A percentile compares a stretch with the other conserved stretches of the same genome.
Conservation (phyloP, 345 rosid genomes). For the Psidium guajava region DNA sequence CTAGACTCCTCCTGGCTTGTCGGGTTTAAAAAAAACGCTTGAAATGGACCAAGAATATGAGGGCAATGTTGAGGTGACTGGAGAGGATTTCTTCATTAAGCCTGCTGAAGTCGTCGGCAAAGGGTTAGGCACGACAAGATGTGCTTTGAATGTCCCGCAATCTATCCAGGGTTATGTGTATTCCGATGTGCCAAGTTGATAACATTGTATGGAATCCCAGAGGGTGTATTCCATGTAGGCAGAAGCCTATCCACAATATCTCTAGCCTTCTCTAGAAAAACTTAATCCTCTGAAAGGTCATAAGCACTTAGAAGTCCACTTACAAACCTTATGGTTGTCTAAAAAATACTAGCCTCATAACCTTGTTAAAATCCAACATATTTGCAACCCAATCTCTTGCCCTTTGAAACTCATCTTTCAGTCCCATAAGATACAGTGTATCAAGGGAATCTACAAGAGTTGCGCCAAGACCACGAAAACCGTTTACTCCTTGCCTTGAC, state of each 20-base stretch:
- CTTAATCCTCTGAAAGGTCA: slow-evolving; percentile 83
- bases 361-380: slow-evolving; percentile 85
- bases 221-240: slow-evolving; percentile 82
- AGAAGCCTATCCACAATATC: slow-evolving; percentile 92
- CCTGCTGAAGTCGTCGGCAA: no score
- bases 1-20: no score
- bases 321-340: slow-evolving; percentile 99
- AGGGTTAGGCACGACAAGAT: no score
- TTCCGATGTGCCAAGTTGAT: slow-evolving; percentile 72
- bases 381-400: slow-evolving; percentile 97
- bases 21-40: no score
- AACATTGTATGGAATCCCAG: slow-evolving; percentile 83
- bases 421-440: slow-evolving; percentile 88
- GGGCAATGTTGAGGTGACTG: no score
- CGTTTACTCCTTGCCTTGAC: slow-evolving; percentile 69
- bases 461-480: slow-evolving; percentile 99
- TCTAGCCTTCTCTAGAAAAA: slow-evolving; percentile 91
- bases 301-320: slow-evolving; percentile 96
- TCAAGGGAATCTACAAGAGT: slow-evolving; percentile 79
- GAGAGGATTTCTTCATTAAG: no score
- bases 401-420: slow-evolving; percentile 69
- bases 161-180: slow-evolving; percentile 85
- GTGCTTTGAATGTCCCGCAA: slow-evolving; percentile 26
- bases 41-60: no score
- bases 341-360: slow-evolving; percentile 92